Evolutionary conservation across 257 asterid species (phyloP), one percentile per base, ranked within the genome.

Genomic region (Leonotis leonurus): DNA sequence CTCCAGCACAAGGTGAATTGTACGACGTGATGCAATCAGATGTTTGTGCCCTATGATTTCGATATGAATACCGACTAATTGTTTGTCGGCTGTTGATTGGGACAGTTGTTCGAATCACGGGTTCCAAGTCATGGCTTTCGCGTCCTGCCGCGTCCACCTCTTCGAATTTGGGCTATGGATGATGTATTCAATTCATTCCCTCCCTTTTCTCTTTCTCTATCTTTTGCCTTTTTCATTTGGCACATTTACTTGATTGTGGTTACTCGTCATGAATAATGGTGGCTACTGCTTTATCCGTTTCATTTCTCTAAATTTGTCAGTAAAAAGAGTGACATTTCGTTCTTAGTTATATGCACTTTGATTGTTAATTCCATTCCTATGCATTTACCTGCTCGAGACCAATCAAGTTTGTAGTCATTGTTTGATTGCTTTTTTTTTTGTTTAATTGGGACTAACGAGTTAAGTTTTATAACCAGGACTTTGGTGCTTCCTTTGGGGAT

Each of bases 161-260:
- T 74, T 65, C 81, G 71, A 37, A 69, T 80, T 69, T 57, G 69
- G 53, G 83, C 84, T 16, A 70, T 78, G 90, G 95, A 76, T 73
- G 95, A 78, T 73, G 96, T 83, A 77, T 49, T 13, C 32, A 11
- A 20, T 45, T 8, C 52, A 3, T n/a, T 45, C 52, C 7, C 27
- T 45, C 1, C 32, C 10, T 6, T 20, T 12, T 13, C 48, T 27
- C 1, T 14, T 20, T 25, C 26, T 27, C 30, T 55, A 3, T 6
- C n/a, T n/a, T 27, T 26, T 39, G 1, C 17, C 5, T 8, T 8
- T 25, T 17, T 18, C n/a, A 5, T 41, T 30, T 30, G 29, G 52
- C 58, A 35, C 39, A 44, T 12, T 35, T 13, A 6, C 2, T 53
- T 36, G 45, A 39, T 43, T 33, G 37, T 44, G 21, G 26, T 12